Conservation (phyloP, 441 rosid species). For the Aquilaria agallochum region DNA sequence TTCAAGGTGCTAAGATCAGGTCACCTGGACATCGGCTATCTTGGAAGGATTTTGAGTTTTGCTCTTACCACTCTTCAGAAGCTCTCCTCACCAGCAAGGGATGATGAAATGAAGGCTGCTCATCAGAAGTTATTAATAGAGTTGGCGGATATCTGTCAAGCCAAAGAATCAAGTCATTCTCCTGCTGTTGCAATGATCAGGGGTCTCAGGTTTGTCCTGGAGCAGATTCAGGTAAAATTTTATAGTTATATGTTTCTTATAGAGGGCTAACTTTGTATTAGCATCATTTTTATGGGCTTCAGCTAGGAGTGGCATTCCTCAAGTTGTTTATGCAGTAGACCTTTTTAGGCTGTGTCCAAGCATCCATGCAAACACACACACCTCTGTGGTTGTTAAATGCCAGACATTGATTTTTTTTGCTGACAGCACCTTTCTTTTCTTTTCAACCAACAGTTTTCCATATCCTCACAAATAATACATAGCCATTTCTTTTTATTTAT, state of each 20-base stretch:
- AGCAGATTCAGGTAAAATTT: constrained; percentile 72
- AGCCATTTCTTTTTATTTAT: not conserved
- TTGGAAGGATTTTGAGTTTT: constrained; percentile 76
- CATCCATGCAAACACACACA: too few relatives aligned
- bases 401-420: too few relatives aligned
- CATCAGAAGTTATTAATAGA: constrained; percentile 56
- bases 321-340: too few relatives aligned
- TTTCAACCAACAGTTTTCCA: too few relatives aligned
- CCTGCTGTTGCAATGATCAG: constrained; percentile 60
- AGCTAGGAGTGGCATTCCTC: not conserved
- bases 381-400: too few relatives aligned
- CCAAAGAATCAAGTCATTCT: constrained; percentile 39
- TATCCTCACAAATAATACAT: too few relatives aligned
- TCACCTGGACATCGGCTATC: constrained; percentile 64
- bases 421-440: too few relatives aligned
- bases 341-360: too few relatives aligned
- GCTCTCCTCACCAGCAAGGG: constrained; percentile 79
- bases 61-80: constrained; percentile 67
- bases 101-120: constrained; percentile 49
- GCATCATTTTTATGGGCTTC: constrained; percentile 6
- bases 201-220: constrained; percentile 83
- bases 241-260: not conserved
- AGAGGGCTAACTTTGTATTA: not conserved
- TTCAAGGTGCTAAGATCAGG: constrained; percentile 71
- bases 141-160: constrained; percentile 53